Conservation (phyloP, 2,329 filamentous ascomycete species). For the Fusarium sp. region DNA sequence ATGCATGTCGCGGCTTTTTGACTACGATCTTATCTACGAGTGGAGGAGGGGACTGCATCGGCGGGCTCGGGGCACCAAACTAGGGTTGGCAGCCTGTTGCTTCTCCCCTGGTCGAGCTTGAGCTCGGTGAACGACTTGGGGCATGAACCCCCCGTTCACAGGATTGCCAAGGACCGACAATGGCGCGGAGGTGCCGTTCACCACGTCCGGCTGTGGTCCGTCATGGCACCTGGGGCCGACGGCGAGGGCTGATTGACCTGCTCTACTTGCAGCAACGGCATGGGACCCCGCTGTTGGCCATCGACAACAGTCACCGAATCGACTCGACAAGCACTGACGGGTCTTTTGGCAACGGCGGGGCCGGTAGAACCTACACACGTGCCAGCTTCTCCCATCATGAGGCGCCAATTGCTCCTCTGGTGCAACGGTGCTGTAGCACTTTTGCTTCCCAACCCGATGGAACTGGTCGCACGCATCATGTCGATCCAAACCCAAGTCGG, state of each 20-base stretch:
- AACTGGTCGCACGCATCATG: slow-evolving; percentile 27
- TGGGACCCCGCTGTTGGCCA: slow-evolving; percentile 9
- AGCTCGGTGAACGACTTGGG: slow-evolving; percentile 41
- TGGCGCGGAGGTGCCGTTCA: slow-evolving; percentile 20
- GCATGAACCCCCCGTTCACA: slow-evolving; percentile 19
- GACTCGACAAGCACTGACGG: slow-evolving; percentile 25
- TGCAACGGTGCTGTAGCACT: slow-evolving; percentile 20
- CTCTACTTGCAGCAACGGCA: slow-evolving; percentile 24
- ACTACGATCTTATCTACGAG: slow-evolving; percentile 32
- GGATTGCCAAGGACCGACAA: slow-evolving; percentile 36
- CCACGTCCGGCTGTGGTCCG: slow-evolving; percentile 10
- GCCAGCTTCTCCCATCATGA: slow-evolving; percentile 36
- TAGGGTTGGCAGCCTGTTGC: slow-evolving; percentile 4
- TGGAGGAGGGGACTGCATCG: background rate
- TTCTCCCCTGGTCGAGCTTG: slow-evolving; percentile 11
- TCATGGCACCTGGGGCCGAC: slow-evolving; percentile 31
- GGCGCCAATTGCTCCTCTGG: slow-evolving; percentile 27
- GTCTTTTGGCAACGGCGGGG: slow-evolving; percentile 23
- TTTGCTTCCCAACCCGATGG: slow-evolving; percentile 36
- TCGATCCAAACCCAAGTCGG: slow-evolving; percentile 36
- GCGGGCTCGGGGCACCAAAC: slow-evolving; percentile 21
- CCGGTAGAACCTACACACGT: slow-evolving; percentile 37
- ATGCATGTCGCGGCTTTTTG: background rate
- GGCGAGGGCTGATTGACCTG: slow-evolving; percentile 31
- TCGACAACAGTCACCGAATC: slow-evolving; percentile 5